These are phyloP conservation scores for Phialemoniopsis sp. DNA, from an alignment of 2,329 filamentous ascomycete species.

Conservation along the genomic window DNA sequence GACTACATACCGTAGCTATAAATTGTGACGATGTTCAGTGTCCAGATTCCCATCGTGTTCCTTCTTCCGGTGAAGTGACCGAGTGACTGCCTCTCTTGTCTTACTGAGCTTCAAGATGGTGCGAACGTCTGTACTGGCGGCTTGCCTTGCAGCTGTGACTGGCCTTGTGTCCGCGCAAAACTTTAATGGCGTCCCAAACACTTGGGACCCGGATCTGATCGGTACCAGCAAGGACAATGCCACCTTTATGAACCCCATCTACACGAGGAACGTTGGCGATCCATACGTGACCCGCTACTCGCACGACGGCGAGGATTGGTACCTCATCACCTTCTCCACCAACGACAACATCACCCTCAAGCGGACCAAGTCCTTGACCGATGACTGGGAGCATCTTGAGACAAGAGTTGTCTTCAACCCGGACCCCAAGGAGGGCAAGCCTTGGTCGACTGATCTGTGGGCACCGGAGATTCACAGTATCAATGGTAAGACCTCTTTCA, in stretches of 20 bases:
- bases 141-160: too few species aligned
- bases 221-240: slow-evolving; percentile 28
- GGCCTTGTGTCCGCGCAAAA: slow-evolving; percentile 24
- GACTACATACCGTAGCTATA: too few species aligned
- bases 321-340: slow-evolving; percentile 33
- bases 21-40: too few species aligned
- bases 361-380: slow-evolving; percentile 27
- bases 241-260: slow-evolving; percentile 33
- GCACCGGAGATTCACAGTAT: slow-evolving; percentile 29
- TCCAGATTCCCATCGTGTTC: too few species aligned
- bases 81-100: too few species aligned
- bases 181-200: slow-evolving; percentile 17
- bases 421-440: slow-evolving; percentile 19
- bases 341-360: slow-evolving; percentile 32
- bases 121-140: too few species aligned
- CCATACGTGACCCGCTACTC: slow-evolving; percentile 31
- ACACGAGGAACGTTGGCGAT: slow-evolving; percentile 30
- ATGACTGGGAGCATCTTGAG: slow-evolving; percentile 33
- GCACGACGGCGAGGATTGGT: slow-evolving; percentile 25
- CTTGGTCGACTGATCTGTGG: slow-evolving; percentile 29
- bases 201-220: slow-evolving; percentile 23
- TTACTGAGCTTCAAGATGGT: too few species aligned
- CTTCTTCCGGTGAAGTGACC: too few species aligned
- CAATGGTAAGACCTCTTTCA: too few species aligned
- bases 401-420: slow-evolving; percentile 28